These are phyloP conservation scores for Avena eriantha DNA, from an alignment of 176 grass and related monocot species.

Conservation along the genomic window DNA sequence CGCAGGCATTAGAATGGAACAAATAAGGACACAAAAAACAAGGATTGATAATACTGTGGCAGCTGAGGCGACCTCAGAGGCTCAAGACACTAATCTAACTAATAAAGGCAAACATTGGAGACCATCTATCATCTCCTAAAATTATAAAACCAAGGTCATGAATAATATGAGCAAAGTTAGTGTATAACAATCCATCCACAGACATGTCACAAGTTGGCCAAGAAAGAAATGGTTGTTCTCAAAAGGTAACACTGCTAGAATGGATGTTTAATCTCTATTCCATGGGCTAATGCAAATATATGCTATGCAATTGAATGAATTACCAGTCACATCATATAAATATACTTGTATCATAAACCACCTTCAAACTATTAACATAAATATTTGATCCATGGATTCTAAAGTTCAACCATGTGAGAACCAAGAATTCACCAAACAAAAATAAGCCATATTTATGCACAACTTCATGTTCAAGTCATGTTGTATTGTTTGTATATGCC, in stretches of 20 bases:
- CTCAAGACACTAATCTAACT: constrained; percentile 3
- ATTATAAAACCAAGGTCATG: neutral
- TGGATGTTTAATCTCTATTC: neutral
- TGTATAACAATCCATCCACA: constrained; percentile 7
- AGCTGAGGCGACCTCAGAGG: constrained; percentile 20
- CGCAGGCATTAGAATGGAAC: neutral
- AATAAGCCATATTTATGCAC: neutral
- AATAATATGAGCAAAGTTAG: constrained; percentile 1
- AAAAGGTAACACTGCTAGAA: neutral
- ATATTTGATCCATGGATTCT: constrained; percentile 17
- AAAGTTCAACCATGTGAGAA: neutral
- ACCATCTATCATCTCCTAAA: constrained; percentile 9
- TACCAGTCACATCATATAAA: constrained; percentile 18
- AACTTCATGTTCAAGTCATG: neutral
- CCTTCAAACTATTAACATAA: neutral
- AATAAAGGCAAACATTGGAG: constrained; percentile 28
- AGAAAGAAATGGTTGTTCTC: neutral
- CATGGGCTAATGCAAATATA: constrained; percentile 15
- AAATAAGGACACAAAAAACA: neutral
- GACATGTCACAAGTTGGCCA: neutral
- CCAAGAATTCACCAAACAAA: constrained; percentile 5
- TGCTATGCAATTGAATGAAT: neutral
- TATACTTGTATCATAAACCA: neutral
- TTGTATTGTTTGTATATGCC: constrained; percentile 4
- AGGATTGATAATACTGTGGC: neutral